These are phyloP conservation scores for Arabis alpina DNA, from an alignment of 345 rosid species.

Conservation along the genomic window DNA sequence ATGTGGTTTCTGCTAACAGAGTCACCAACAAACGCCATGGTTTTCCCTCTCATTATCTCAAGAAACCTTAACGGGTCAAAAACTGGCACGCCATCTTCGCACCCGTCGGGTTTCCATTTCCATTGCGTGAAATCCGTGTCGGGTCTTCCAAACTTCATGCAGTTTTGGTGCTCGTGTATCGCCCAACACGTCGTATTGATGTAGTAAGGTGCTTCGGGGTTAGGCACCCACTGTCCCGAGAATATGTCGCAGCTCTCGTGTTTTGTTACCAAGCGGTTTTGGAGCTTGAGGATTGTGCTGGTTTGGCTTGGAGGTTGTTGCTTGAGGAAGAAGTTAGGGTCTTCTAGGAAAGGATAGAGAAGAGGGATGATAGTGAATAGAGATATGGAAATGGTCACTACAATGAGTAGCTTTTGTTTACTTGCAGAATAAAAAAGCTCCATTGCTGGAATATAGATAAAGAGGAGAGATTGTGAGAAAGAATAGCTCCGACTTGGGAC, in stretches of 20 bases:
- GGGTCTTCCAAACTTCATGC: constrained; percentile 86
- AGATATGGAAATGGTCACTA: constrained; percentile 34
- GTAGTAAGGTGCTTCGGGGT: constrained; percentile 80
- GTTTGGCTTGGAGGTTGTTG: constrained; percentile 37
- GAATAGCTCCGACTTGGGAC: constrained; percentile 15
- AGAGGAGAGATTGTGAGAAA: neutral
- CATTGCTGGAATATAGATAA: constrained; percentile 37
- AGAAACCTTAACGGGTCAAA: constrained; percentile 78
- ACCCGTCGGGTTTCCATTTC: constrained; percentile 87
- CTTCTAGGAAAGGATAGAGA: constrained; percentile 42
- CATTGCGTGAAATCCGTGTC: constrained; percentile 73
- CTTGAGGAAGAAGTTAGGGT: constrained; percentile 48
- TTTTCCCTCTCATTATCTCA: constrained; percentile 69
- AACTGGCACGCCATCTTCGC: constrained; percentile 56
- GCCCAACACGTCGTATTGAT: constrained; percentile 91
- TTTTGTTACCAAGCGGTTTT: constrained; percentile 6
- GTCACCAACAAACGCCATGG: constrained; percentile 89
- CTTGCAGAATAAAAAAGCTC: constrained; percentile 43
- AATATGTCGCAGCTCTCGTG: constrained; percentile 60
- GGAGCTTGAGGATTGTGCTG: constrained; percentile 28
- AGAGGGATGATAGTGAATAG: constrained; percentile 43
- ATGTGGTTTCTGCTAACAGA: constrained; percentile 90
- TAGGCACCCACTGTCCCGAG: constrained; percentile 83
- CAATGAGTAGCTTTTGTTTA: constrained; percentile 43
- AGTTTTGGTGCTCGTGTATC: constrained; percentile 94